phyloP scores from a whole-genome alignment of 129 eudicot species.

The Flaveria ramosissima region DNA sequence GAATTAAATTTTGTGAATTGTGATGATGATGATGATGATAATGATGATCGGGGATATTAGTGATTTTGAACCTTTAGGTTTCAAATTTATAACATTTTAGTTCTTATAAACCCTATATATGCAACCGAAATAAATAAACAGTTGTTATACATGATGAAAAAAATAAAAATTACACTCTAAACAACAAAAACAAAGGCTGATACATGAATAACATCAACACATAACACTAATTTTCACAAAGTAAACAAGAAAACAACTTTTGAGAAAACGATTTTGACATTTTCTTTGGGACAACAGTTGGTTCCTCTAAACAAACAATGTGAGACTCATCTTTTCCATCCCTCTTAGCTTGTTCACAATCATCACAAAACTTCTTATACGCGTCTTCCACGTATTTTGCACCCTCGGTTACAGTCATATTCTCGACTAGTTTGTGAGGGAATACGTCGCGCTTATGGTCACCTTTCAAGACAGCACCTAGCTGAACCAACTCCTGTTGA shows the following conservation, averaged over 20 bases:
- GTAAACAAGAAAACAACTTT: constrained; percentile 56
- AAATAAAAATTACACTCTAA: not conserved
- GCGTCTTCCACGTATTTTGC: constrained; percentile 53
- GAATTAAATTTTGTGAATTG: no score
- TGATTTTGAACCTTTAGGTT: no score
- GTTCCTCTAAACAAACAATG: constrained; percentile 41
- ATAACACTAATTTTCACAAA: constrained; percentile 41
- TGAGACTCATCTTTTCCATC: constrained; percentile 49
- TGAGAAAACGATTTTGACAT: constrained; percentile 29
- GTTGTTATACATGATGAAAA: constrained; percentile 9
- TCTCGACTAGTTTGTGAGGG: constrained; percentile 58
- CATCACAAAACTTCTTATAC: constrained; percentile 51
- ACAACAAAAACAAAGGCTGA: constrained; percentile 1
- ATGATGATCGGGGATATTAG: no score
- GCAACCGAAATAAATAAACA: not conserved
- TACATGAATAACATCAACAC: constrained; percentile 6
- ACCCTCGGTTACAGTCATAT: constrained; percentile 65
- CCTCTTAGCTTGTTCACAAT: constrained; percentile 52
- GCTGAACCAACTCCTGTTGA: constrained; percentile 76
- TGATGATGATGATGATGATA: no score
- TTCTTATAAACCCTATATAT: not conserved
- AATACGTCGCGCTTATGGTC: constrained; percentile 49
- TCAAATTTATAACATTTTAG: no score
- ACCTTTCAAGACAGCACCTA: constrained; percentile 64
- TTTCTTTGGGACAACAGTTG: not conserved